Evolutionary conservation across 768 basidiomycete genomes (phyloP), one percentile per base, ranked within the genome.

Genomic region (Trametes villosa): DNA sequence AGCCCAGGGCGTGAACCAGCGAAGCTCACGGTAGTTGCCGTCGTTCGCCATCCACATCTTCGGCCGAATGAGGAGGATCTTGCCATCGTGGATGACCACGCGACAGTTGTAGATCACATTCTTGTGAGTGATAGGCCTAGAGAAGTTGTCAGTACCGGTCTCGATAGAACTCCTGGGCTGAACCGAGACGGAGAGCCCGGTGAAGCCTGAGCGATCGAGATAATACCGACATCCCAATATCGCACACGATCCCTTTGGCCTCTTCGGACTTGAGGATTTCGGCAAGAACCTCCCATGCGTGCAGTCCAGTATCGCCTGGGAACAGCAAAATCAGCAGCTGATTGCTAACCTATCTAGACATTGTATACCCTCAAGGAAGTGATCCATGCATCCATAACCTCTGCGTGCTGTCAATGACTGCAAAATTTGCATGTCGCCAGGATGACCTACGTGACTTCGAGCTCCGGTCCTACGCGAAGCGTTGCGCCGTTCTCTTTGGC

Each of bases 1-100:
- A 70, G 79, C 77, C 96, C 97, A 99, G 0, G 97, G 95, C 2
- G 96, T 94, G 68, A 99, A 99, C 72, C 94, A 92, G 15, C 91
- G 67, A 45, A 76, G 64, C 75, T 81, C 79, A 66, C 97, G 90
- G 73, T 99, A 99, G 71, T 98, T 98, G 4, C 97, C 97, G 68
- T 97, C 94, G 70, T 98, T 98, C 1, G 97, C 97, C 45, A 99
- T 81, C 97, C 97, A 99, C 96, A 99, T 96, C 79, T 98, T 99
- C 0, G 97, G 97, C 24, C 97, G 87, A 64, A 99, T 98, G 63
- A 98, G 86, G 1, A 98, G 76, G 60, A 99, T 95, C 76, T 92
- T 84, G 56, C 86, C 81, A 75, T 95, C 81, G 70, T 94, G 84
- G 42, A 96, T 85, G 71, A 98, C 88, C 34, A 98, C 81, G 20